Evolutionary conservation across 2,329 filamentous ascomycete genomes (phyloP).

Genomic region (Pseudogymnoascus sp.): DNA sequence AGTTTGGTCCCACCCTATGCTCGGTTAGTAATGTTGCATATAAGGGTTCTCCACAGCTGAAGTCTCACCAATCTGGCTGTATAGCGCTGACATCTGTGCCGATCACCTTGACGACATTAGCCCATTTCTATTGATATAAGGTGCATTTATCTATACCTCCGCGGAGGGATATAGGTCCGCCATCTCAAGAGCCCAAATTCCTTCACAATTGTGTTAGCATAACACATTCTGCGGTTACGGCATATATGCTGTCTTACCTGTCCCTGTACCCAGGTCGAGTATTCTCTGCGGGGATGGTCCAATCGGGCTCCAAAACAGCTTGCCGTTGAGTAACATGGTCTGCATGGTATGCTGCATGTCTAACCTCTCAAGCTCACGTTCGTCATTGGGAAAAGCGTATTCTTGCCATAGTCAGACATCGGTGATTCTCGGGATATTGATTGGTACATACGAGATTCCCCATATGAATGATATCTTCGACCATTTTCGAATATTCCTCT

Average conservation of each 20-base stretch:
- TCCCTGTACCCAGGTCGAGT: constrained; percentile 17
- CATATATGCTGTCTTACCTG: constrained; percentile 9
- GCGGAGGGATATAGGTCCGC: neutral
- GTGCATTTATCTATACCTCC: neutral
- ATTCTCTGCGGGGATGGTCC: constrained; percentile 13
- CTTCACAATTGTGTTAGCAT: neutral
- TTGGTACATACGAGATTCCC: constrained; percentile 21
- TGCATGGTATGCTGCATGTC: neutral
- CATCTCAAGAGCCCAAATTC: neutral
- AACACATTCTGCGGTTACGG: neutral
- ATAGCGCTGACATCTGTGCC: constrained; percentile 3
- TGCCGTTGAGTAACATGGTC: neutral
- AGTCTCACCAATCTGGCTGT: constrained; percentile 7
- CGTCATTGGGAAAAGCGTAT: constrained; percentile 18
- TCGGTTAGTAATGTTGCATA: neutral
- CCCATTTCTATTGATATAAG: neutral
- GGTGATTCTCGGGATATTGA: neutral
- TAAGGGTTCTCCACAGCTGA: neutral
- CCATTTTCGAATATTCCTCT: constrained; percentile 39
- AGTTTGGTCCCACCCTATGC: constrained; percentile 13
- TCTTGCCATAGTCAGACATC: constrained; percentile 18
- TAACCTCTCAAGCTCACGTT: constrained; percentile 20
- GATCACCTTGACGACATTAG: neutral
- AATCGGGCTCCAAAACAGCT: neutral
- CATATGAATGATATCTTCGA: constrained; percentile 37